Evolutionary conservation across 768 basidiomycete species (phyloP).

Genomic region (Leucosporidium yakuticum): DNA sequence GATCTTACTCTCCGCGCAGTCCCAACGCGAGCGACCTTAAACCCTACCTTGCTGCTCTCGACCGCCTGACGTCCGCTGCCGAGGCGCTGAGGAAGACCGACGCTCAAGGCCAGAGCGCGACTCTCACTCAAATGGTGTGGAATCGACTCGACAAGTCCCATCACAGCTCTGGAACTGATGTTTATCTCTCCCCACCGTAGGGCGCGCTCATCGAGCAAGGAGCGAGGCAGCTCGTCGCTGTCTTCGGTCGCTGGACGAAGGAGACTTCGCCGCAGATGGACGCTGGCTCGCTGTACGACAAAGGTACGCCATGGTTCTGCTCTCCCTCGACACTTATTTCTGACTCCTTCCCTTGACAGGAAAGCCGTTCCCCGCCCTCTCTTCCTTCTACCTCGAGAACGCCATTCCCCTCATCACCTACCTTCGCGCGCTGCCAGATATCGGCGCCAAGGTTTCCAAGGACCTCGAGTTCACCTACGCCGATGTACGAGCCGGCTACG

Average conservation of each 20-base stretch:
- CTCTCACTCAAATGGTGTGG: slow-evolving; percentile 31
- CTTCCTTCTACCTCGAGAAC: slow-evolving; percentile 27
- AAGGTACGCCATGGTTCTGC: slow-evolving; percentile 1
- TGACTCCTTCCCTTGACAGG: not conserved
- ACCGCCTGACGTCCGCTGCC: slow-evolving; percentile 31
- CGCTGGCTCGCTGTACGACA: slow-evolving; percentile 29
- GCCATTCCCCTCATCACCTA: slow-evolving; percentile 30
- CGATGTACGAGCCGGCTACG: slow-evolving; percentile 17
- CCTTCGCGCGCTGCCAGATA: slow-evolving; percentile 27
- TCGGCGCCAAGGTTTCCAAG: slow-evolving; percentile 14
- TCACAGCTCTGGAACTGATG: not conserved
- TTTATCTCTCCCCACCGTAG: slow-evolving; percentile 1
- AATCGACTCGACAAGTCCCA: not conserved
- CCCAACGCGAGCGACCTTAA: slow-evolving; percentile 31
- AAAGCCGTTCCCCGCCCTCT: slow-evolving; percentile 29
- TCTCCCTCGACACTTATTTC: not conserved
- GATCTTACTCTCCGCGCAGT: not conserved
- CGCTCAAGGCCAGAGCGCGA: slow-evolving; percentile 34
- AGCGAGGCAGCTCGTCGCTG: slow-evolving; percentile 17
- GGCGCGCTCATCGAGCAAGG: slow-evolving; percentile 23
- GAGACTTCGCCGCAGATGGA: slow-evolving; percentile 24
- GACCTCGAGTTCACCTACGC: slow-evolving; percentile 27
- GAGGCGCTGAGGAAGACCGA: slow-evolving; percentile 35
- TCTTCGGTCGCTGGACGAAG: slow-evolving; percentile 27
- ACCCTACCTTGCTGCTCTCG: slow-evolving; percentile 36